phyloP scores from a whole-genome alignment of 1,284 basidiomycete species.

The Wolfiporia cocos region DNA sequence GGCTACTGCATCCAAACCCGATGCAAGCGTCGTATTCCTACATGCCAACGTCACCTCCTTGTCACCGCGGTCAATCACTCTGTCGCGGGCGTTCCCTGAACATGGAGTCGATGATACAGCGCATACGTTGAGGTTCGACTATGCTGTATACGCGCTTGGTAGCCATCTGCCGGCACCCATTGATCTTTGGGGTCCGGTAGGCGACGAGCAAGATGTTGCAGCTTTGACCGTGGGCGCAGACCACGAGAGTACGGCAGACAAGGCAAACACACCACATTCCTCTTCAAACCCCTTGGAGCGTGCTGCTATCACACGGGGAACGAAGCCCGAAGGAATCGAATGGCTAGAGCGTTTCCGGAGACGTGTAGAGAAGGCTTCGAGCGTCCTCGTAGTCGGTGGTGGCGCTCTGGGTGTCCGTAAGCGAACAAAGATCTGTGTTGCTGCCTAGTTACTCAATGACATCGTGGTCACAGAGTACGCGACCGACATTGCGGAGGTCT shows the following conservation, averaged over 20 bases:
- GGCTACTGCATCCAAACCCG: not conserved
- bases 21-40: constrained; percentile 25
- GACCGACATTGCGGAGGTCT: constrained; percentile 58
- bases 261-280: not conserved
- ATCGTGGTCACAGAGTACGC: constrained; percentile 45
- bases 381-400: constrained; percentile 52
- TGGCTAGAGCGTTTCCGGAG: constrained; percentile 44
- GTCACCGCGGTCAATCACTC: constrained; percentile 36
- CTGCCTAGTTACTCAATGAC: not conserved
- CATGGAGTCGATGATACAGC: constrained; percentile 26
- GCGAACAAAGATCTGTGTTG: constrained; percentile 16
- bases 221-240: constrained; percentile 1
- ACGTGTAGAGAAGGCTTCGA: constrained; percentile 35
- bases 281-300: not conserved
- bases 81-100: constrained; percentile 42
- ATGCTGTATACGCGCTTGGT: constrained; percentile 53
- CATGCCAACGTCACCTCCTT: constrained; percentile 45
- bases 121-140: constrained; percentile 39
- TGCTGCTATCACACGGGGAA: constrained; percentile 24
- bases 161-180: constrained; percentile 51
- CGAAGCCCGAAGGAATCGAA: constrained; percentile 38
- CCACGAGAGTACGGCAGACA: not conserved
- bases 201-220: constrained; percentile 10
- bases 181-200: constrained; percentile 40
- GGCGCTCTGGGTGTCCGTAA: constrained; percentile 59